phyloP scores from a whole-genome alignment of 257 asterid species.

The Rehmannia glutinosa region DNA sequence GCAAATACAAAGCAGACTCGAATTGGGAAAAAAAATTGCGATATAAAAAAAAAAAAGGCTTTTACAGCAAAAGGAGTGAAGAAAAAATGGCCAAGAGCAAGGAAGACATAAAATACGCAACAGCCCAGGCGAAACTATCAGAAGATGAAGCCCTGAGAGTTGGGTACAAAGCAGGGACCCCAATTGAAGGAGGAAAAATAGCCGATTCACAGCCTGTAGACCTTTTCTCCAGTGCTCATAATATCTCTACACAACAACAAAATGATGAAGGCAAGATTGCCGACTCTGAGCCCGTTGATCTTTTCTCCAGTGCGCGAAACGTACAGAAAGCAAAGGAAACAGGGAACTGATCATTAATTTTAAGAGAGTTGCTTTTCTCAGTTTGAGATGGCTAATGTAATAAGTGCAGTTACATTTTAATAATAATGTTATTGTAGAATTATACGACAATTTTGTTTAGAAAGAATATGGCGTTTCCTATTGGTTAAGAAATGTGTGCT shows the following conservation, averaged over 20 bases:
- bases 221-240: slow-evolving; percentile 29
- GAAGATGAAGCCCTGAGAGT: slow-evolving; percentile 49
- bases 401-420: too few species aligned
- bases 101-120: slow-evolving; percentile 31
- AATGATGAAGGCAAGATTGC: slow-evolving; percentile 4
- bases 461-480: too few species aligned
- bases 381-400: too few species aligned
- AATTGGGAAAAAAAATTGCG: neutral
- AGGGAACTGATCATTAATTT: neutral
- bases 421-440: too few species aligned
- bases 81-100: slow-evolving; percentile 41
- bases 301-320: slow-evolving; percentile 21
- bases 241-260: slow-evolving; percentile 6
- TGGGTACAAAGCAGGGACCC: slow-evolving; percentile 36
- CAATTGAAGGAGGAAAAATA: slow-evolving; percentile 45
- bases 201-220: slow-evolving; percentile 38
- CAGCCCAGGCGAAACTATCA: slow-evolving; percentile 45
- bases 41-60: neutral
- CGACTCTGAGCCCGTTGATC: slow-evolving; percentile 16
- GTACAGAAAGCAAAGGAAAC: neutral
- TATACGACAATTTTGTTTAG: too few species aligned
- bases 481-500: too few species aligned
- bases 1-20: neutral
- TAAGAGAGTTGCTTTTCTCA: too few species aligned
- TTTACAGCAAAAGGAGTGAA: too few species aligned